phyloP scores from a whole-genome alignment of 768 basidiomycete genomes.

The Dioszegia aurantiaca region DNA sequence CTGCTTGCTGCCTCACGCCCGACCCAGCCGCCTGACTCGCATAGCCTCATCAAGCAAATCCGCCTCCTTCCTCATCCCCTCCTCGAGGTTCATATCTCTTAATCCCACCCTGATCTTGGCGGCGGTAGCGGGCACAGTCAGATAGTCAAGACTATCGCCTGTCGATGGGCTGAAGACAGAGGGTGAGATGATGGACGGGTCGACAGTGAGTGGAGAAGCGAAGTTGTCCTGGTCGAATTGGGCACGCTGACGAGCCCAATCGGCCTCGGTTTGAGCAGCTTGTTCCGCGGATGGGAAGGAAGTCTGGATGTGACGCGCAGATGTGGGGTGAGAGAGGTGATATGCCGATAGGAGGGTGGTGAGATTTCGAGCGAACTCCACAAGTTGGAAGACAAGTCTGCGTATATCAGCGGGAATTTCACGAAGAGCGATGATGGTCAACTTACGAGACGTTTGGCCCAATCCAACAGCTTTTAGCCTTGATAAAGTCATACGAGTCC shows the following conservation, averaged over 20 bases:
- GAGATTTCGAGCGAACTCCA: conserved; percentile 47
- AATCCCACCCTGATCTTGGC: not conserved
- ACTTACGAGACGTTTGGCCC: conserved; percentile 52
- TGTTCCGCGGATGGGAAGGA: conserved; percentile 26
- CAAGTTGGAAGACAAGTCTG: conserved; percentile 50
- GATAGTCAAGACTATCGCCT: not conserved
- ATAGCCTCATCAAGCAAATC: conserved; percentile 34
- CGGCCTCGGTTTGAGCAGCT: conserved; percentile 30
- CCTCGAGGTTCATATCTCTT: conserved; percentile 22
- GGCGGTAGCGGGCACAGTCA: not conserved
- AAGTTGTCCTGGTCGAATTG: conserved; percentile 27
- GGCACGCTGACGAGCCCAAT: conserved; percentile 39
- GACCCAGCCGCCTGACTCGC: conserved; percentile 16
- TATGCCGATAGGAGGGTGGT: conserved; percentile 32
- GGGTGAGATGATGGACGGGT: conserved; percentile 1
- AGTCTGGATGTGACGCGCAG: conserved; percentile 15
- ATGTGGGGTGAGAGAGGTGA: not conserved
- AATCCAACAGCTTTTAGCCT: conserved; percentile 38
- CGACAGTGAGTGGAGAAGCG: conserved; percentile 2
- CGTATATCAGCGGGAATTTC: conserved; percentile 1
- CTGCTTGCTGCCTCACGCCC: not conserved
- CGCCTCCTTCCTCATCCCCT: conserved; percentile 28
- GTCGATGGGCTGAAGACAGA: not conserved
- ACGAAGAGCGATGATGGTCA: not conserved
- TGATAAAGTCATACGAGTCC: conserved; percentile 51